A percentile compares a stretch with the other conserved stretches of the same genome.
phyloP scores from a whole-genome alignment of 2,329 filamentous ascomycete species.

The Penicillium palitans region DNA sequence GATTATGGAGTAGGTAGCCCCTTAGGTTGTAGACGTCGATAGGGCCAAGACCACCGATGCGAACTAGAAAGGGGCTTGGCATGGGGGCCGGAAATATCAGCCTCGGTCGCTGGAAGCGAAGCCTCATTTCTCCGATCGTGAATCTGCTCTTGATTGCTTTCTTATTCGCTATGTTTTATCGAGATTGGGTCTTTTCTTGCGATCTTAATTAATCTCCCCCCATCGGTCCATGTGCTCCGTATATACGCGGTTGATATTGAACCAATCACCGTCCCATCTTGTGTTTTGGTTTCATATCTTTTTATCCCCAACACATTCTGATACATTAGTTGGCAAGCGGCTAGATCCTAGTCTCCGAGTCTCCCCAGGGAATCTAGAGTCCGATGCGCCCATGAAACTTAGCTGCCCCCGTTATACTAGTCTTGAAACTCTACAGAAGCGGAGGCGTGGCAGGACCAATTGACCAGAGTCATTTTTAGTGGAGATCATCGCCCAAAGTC shows the following conservation, averaged over 20 bases:
- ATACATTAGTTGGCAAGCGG: background rate
- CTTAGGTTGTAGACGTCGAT: background rate
- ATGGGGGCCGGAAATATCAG: constrained; percentile 6
- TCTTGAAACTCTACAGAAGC: background rate
- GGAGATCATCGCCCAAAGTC: background rate
- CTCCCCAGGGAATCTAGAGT: background rate
- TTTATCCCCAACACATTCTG: background rate
- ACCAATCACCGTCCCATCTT: background rate
- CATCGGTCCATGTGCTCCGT: background rate
- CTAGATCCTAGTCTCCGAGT: background rate
- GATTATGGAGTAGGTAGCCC: background rate
- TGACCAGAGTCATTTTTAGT: background rate
- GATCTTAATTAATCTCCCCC: background rate
- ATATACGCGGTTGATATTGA: background rate
- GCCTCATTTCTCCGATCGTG: background rate
- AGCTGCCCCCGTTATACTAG: background rate
- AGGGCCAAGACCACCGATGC: background rate
- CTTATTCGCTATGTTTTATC: background rate
- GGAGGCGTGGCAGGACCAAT: background rate
- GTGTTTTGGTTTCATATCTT: background rate
- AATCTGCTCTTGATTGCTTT: background rate
- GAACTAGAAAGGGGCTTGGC: constrained; percentile 5
- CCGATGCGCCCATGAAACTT: background rate
- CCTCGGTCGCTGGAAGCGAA: background rate
- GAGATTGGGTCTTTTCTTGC: background rate